A percentile compares a stretch with the other conserved stretches of the same genome.
Conservation (phyloP, 345 rosid species). For the Gossypium ekmanianum region DNA sequence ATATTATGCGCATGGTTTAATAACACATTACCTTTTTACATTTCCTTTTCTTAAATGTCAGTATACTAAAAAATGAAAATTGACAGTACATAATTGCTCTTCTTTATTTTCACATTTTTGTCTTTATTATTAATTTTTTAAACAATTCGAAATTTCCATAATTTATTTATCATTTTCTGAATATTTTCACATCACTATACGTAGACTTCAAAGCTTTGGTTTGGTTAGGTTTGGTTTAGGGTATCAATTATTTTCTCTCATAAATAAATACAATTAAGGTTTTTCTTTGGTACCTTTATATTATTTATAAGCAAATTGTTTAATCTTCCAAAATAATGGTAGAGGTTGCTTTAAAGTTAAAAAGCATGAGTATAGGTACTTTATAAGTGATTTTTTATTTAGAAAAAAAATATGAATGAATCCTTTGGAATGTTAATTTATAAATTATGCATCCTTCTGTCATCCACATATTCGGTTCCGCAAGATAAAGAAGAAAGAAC, state of each 20-base stretch:
- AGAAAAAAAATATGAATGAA: too few relatives aligned
- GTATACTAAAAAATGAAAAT: background rate
- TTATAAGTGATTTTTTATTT: too few relatives aligned
- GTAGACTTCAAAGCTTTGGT: background rate
- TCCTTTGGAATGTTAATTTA: background rate
- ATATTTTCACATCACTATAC: background rate
- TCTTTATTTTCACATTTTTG: too few relatives aligned
- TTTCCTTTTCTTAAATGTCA: background rate
- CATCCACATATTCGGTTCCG: background rate
- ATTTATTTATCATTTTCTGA: background rate
- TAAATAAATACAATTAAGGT: background rate
- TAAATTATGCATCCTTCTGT: background rate
- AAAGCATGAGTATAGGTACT: background rate
- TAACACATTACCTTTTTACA: background rate
- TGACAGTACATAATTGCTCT: background rate
- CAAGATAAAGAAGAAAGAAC: background rate
- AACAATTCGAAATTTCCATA: background rate
- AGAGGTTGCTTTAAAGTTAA: too few relatives aligned
- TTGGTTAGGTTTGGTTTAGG: too few relatives aligned
- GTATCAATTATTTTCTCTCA: background rate
- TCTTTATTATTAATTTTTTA: background rate
- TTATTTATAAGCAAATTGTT: background rate
- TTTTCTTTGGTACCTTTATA: background rate
- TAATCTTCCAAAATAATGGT: too few relatives aligned
- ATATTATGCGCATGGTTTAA: background rate